phyloP scores from a whole-genome alignment of 2,329 filamentous ascomycete species.

The Ascocoryne sarcoides region DNA sequence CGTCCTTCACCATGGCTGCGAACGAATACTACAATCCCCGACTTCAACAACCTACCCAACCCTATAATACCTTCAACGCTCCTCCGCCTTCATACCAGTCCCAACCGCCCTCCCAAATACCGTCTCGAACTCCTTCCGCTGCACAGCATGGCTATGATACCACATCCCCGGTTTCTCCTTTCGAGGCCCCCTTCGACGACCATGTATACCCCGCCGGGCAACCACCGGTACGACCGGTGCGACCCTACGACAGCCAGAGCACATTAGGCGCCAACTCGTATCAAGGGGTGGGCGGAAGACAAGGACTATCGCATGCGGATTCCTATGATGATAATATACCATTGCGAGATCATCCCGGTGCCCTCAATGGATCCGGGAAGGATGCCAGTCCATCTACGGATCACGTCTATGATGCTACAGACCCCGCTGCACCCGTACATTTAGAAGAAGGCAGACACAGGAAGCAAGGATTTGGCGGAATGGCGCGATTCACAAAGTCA shows the following conservation, averaged over 20 bases:
- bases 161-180: slow-evolving; percentile 40
- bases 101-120: slow-evolving; percentile 16
- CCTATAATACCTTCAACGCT: slow-evolving; percentile 14
- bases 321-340: slow-evolving; percentile 45
- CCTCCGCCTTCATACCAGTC: slow-evolving; percentile 21
- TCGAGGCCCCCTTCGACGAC: slow-evolving; percentile 60
- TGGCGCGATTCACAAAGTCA: slow-evolving; percentile 38
- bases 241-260: slow-evolving; percentile 27
- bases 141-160: slow-evolving; percentile 9
- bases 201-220: slow-evolving; percentile 47
- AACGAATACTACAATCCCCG: slow-evolving; percentile 26
- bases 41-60: slow-evolving; percentile 11
- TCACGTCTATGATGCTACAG: slow-evolving; percentile 53
- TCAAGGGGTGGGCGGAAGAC: slow-evolving; percentile 37
- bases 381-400: too few species aligned
- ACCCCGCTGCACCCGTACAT: slow-evolving; percentile 19
- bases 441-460: slow-evolving; percentile 28
- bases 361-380: too few species aligned
- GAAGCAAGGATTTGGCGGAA: slow-evolving; percentile 43
- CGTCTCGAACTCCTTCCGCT: slow-evolving; percentile 11
- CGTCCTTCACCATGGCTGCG: slow-evolving; percentile 18
- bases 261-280: slow-evolving; percentile 48
- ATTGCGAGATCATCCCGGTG: slow-evolving; percentile 41
- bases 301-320: slow-evolving; percentile 29
- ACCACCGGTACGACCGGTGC: too few species aligned